Evolutionary conservation across 2,329 filamentous ascomycete species (phyloP), one percentile per base, ranked within the genome.

Genomic region (Neonectria magnoliae): DNA sequence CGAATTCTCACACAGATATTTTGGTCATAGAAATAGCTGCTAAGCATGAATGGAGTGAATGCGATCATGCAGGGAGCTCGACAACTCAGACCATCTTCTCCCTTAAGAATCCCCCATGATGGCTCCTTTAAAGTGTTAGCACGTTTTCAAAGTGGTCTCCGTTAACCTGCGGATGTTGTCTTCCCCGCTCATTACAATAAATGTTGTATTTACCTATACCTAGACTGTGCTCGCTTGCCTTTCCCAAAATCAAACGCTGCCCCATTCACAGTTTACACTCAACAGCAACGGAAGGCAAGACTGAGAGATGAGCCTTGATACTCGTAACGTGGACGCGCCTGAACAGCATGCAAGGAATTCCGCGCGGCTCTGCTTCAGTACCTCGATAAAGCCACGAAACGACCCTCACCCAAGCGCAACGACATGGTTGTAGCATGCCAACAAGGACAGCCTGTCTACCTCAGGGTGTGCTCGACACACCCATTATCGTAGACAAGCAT

Each of bases 171-270:
- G 60, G 29, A 52, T 65, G 10, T 33, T 67, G 14, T 55, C 48
- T 50, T 53, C 62, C 10, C 31, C 65, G 41, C 45, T 65, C 3
- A 54, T 67, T 2, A 45, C 58, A 14, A 62, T 65, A 31, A 38
- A 57, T 16, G 59, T 65, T n/a, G 61, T 62, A 67, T 44, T 67
- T 57, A 10, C 57, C 61, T 13, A 57, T 67, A 62, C n/a, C n/a
- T n/a, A n/a, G n/a, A n/a, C n/a, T n/a, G 22, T 31, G 16, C 25
- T n/a, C 27, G 27, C 16, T 18, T 31, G 27, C 14, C 13, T n/a
- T 20, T 18, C 27, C 8, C 27, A 31, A 50, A 29, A 50, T 31
- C 27, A 18, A 31, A 31, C 27, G 25, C 27, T 31, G 27, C 8
- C 4, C 25, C 25, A 11, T 31, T 31, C 47, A 50, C 25, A n/a